Evolutionary conservation across 495 filamentous ascomycete species (phyloP), one percentile per base, ranked within the genome.

Genomic region (Collariella sp.): DNA sequence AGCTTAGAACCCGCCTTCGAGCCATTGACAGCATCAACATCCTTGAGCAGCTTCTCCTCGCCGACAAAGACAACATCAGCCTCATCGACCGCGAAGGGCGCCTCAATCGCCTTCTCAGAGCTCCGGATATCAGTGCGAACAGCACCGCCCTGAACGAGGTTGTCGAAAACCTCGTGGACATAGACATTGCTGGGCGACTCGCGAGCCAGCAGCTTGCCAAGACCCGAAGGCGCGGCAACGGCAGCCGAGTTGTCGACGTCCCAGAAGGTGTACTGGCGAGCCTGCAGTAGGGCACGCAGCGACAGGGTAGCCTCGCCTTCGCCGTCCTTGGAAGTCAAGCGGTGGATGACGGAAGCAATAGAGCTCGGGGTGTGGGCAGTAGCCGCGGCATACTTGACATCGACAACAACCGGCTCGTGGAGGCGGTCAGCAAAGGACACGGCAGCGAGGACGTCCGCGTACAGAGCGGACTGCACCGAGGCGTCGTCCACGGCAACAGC

Each of bases 231-330:
- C 23, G 89, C 83, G 46, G 76, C 74, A 39, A 72, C 76, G 33
- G 84, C 80, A 1, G 70, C 67, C 22, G 89, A 91, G 64, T 81
- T 81, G 58, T 95, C 93, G 16, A 86, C 69, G 66, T 96, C 88
- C 93, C 91, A 98, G 77, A 98, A 95, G 19, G 83, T 81, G 74
- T 90, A 98, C 62, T 97, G 87, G 63, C 87, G 76, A 24, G 85
- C 81, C 31, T 68, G 63, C 23, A 76, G 70, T 18, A 71, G 63
- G 3, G 65, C 57, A 42, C 57, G 58, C 40, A 70, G 52, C 52
- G 54, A 61, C 55, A 75, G 76, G 44, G 75, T 69, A 38, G 81
- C 74, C 39, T 78, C 80, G 5, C 63, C 66, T 35, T 62, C 59
- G 55, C 74, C 76, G 31, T 83, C 76, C 66, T 88, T 81, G 60